These are phyloP conservation scores for Claviceps fusiformis DNA, from an alignment of 2,329 filamentous ascomycete species.

Conservation along the genomic window DNA sequence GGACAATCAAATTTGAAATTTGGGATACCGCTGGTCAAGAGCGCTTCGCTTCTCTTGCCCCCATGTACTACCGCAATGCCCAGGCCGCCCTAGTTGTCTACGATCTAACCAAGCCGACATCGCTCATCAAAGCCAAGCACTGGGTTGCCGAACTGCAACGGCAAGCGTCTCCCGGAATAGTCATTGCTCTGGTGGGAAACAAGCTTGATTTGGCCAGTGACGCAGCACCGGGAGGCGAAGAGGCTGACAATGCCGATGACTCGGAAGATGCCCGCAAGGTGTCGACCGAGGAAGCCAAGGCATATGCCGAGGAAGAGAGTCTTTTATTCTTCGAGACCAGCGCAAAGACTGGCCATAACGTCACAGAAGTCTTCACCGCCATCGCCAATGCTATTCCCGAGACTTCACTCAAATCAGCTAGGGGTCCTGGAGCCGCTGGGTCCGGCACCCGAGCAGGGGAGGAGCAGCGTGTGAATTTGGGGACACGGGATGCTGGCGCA, in stretches of 20 bases:
- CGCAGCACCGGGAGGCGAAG: slow-evolving; percentile 29
- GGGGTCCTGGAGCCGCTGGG: slow-evolving; percentile 54
- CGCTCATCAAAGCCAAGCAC: slow-evolving; percentile 92
- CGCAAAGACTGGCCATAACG: slow-evolving; percentile 90
- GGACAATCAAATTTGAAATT: slow-evolving; percentile 89
- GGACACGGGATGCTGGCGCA: slow-evolving; percentile 56
- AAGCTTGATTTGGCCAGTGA: slow-evolving; percentile 79
- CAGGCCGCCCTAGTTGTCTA: slow-evolving; percentile 96
- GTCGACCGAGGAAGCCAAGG: slow-evolving; percentile 76
- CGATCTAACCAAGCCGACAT: slow-evolving; percentile 93
- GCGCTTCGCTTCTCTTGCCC: slow-evolving; percentile 88
- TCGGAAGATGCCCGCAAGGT: slow-evolving; percentile 73
- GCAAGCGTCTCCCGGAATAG: slow-evolving; percentile 90
- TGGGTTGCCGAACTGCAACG: slow-evolving; percentile 97
- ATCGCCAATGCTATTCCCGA: slow-evolving; percentile 98
- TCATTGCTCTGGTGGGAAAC: slow-evolving; percentile 94
- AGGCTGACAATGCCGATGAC: slow-evolving; percentile 45
- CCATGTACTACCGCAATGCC: slow-evolving; percentile 99
- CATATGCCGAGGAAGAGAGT: slow-evolving; percentile 88
- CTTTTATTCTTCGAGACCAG: slow-evolving; percentile 96
- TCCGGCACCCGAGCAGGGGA: slow-evolving; percentile 46
- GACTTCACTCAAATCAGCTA: slow-evolving; percentile 80
- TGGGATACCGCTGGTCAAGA: slow-evolving; percentile 99
- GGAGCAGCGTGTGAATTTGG: slow-evolving; percentile 72
- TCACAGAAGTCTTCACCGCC: slow-evolving; percentile 90